Evolutionary conservation across 2,329 filamentous ascomycete species (phyloP).

Genomic region (Plectosphaerella plurivora): DNA sequence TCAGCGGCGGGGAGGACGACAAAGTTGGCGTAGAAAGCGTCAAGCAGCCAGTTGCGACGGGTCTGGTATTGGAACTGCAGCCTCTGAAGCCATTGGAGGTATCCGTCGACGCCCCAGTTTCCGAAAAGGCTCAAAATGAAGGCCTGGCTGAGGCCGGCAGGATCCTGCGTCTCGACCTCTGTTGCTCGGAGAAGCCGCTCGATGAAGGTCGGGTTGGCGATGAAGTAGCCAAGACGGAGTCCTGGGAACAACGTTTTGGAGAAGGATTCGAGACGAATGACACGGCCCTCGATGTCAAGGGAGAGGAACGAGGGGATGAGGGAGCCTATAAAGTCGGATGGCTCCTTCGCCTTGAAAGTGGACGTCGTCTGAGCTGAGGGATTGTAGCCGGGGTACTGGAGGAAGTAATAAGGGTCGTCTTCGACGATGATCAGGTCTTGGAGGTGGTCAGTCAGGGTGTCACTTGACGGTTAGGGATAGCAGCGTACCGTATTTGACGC

Average conservation of each 20-base stretch:
- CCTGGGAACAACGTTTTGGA: slow-evolving; percentile 51
- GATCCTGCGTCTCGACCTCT: slow-evolving; percentile 59
- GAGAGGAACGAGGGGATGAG: slow-evolving; percentile 18
- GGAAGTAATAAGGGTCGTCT: slow-evolving; percentile 45
- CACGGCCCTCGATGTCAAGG: slow-evolving; percentile 18
- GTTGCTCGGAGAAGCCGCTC: slow-evolving; percentile 22
- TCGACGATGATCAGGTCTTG: slow-evolving; percentile 52
- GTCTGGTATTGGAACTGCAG: slow-evolving; percentile 65
- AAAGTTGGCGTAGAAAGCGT: slow-evolving; percentile 37
- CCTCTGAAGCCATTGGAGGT: slow-evolving; percentile 68
- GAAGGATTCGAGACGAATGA: slow-evolving; percentile 19
- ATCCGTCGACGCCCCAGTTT: slow-evolving; percentile 68
- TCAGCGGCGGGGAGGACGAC: slow-evolving; percentile 12
- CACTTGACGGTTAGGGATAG: slow-evolving; percentile 60
- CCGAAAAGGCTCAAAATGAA: slow-evolving; percentile 31
- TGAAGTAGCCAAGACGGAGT: slow-evolving; percentile 62
- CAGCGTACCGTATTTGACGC: slow-evolving; percentile 32
- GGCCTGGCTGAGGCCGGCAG: slow-evolving; percentile 60
- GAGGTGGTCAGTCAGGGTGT: neutral
- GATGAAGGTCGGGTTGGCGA: slow-evolving; percentile 21
- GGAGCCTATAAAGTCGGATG: slow-evolving; percentile 10
- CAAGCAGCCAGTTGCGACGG: slow-evolving; percentile 59
- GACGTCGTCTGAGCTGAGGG: slow-evolving; percentile 8
- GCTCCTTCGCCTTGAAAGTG: slow-evolving; percentile 52
- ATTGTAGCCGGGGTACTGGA: slow-evolving; percentile 30